These are phyloP conservation scores for Aureococcus anophagefferens DNA, from an alignment of 108 stramenopile species.

Conservation along the genomic window DNA sequence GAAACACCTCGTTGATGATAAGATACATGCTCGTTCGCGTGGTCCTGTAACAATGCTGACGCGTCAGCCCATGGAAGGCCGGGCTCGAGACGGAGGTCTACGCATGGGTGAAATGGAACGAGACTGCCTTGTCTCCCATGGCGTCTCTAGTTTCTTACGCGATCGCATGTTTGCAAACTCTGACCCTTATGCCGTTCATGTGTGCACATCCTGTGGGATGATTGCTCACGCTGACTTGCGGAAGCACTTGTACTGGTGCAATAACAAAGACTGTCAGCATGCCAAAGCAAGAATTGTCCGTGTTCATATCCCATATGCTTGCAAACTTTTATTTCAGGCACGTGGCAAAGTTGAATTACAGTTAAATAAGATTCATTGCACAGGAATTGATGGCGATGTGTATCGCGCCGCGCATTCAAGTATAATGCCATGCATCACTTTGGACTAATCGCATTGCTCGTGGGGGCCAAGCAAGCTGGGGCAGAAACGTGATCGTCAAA, in stretches of 20 bases:
- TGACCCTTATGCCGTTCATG: constrained; percentile 92
- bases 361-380: no score
- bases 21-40: constrained; percentile 94
- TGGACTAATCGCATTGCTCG: no score
- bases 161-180: constrained; percentile 96
- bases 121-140: constrained; percentile 98
- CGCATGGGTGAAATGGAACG: constrained; percentile 99
- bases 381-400: no score
- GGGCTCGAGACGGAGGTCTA: constrained; percentile 92
- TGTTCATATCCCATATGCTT: constrained; percentile 92
- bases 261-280: no score
- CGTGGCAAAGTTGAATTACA: no score
- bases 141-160: constrained; percentile 90
- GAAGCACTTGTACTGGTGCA: constrained; percentile 88
- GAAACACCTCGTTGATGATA: constrained; percentile 99
- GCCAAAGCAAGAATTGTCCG: no score
- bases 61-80: constrained; percentile 95
- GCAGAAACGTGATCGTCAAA: no score
- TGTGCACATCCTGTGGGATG: constrained; percentile 91
- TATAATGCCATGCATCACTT: no score
- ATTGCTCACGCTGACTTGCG: constrained; percentile 89
- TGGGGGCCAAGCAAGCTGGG: no score
- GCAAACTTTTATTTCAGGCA: constrained; percentile 88
- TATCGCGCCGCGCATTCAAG: no score
- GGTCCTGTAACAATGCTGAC: constrained; percentile 97